Percentiles rank a stretch among this genome's conserved stretches.
phyloP scores from a whole-genome alignment of 495 filamentous ascomycete genomes.

The Ramalina peruviana region DNA sequence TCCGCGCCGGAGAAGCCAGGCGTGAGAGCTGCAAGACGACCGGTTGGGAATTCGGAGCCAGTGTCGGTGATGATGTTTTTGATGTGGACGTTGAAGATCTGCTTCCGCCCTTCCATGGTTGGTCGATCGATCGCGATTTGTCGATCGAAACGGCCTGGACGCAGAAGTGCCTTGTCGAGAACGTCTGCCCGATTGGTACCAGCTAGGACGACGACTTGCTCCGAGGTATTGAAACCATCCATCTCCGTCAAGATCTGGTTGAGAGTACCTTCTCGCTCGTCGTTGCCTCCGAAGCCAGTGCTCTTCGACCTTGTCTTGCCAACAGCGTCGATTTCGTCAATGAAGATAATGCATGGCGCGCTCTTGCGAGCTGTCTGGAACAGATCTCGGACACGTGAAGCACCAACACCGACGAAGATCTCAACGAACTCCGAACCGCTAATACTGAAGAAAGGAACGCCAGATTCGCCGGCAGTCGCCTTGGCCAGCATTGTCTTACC shows the following conservation, averaged over 20 bases:
- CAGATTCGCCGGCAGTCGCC: constrained; percentile 93
- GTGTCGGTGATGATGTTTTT: constrained; percentile 84
- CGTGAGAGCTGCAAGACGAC: constrained; percentile 78
- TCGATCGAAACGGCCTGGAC: constrained; percentile 90
- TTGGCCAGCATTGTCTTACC: constrained; percentile 97
- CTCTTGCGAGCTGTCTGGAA: constrained; percentile 92
- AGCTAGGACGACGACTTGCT: constrained; percentile 95
- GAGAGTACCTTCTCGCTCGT: constrained; percentile 89
- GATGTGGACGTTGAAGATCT: constrained; percentile 89
- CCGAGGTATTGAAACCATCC: constrained; percentile 96
- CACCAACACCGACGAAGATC: constrained; percentile 98
- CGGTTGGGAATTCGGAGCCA: constrained; percentile 73
- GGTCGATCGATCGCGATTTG: constrained; percentile 88
- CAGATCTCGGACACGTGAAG: constrained; percentile 85
- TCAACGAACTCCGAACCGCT: constrained; percentile 98
- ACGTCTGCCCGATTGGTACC: constrained; percentile 93
- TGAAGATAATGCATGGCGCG: constrained; percentile 97
- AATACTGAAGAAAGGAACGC: constrained; percentile 94
- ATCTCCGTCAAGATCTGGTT: constrained; percentile 99
- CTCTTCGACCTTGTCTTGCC: constrained; percentile 72
- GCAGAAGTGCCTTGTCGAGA: constrained; percentile 88
- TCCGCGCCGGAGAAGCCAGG: constrained; percentile 95
- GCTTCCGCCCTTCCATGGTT: constrained; percentile 91
- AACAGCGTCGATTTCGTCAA: constrained; percentile 98
- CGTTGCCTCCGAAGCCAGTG: constrained; percentile 75